Base-by-base conservation (phyloP, 164 flowering plant species). In the Vitis cinerea region DNA sequence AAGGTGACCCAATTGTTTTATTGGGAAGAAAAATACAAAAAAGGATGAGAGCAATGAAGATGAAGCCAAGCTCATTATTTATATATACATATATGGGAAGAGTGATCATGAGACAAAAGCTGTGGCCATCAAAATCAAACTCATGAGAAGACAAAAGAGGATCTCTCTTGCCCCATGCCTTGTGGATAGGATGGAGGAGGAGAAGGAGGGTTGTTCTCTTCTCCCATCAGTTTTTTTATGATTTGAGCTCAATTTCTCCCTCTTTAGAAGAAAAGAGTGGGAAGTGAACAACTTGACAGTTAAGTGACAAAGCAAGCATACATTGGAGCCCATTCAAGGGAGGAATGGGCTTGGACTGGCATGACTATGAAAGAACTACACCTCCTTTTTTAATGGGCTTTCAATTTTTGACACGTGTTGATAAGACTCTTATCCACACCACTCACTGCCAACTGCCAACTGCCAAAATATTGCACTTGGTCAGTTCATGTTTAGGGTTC, bases 121-220 rank as follows among this genome's bases (percentile, higher is more conserved):
- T 31, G 0, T 60, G 63, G 63, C 72, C 66, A 65, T 59, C 66
- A 63, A 50, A 55, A 71, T 56, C 67, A 72, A 77, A 74, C 64
- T 72, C 60, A 63, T 15, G 27, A 66, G 65, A 63, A 72, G 77
- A 72, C 75, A 78, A 73, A 63, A 65, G n/a, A 52, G 64, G 72
- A 75, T 72, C 77, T 64, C 80, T 65, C 67, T 72, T 69, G 37
- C 71, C 77, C 79, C 77, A 81, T 78, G 51, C 75, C 55, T 52
- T 53, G 52, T 69, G 77, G 77, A 74, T 74, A 68, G 71, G 68
- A 70, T 66, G 50, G 54, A 65, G 51, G 8, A 23, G 27, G 0
- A 23, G 27, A 9, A 7, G 19, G 47, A 54, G 63, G 16, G 27
- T 17, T 61, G n/a, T 65, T 27, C 66, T 71, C 65, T 29, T 74